phyloP scores from a whole-genome alignment of 257 asterid genomes.

The Oldenlandia corymbosa region DNA sequence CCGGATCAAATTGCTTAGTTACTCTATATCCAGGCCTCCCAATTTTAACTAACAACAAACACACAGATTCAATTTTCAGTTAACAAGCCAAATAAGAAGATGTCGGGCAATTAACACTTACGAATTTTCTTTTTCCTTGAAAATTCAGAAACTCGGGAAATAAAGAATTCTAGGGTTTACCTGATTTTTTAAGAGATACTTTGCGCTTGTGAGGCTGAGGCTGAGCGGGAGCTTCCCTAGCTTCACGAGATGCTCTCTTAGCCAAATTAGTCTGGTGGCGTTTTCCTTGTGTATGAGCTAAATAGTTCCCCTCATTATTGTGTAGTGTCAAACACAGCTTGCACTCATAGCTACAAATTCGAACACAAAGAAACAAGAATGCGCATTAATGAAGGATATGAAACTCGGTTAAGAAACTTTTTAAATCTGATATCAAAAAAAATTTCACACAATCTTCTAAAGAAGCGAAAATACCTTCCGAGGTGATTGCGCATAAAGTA shows the following conservation, averaged over 20 bases:
- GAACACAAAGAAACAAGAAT: not conserved
- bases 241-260: slow-evolving; percentile 96
- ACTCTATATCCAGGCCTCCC: slow-evolving; percentile 98
- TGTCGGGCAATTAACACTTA: too few species aligned
- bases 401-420: not conserved
- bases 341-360: slow-evolving; percentile 69
- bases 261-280: slow-evolving; percentile 99
- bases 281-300: slow-evolving; percentile 98
- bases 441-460: not conserved
- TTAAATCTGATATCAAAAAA: not conserved
- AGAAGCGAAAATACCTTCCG: slow-evolving; percentile 53
- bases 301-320: slow-evolving; percentile 96
- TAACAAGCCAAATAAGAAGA: not conserved
- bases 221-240: slow-evolving; percentile 96
- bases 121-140: too few species aligned
- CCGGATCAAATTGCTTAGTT: slow-evolving; percentile 86
- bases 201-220: slow-evolving; percentile 98
- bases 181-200: slow-evolving; percentile 56
- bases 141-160: too few species aligned
- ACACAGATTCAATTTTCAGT: not conserved
- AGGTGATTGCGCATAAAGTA: slow-evolving; percentile 98
- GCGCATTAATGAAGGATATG: not conserved
- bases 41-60: slow-evolving; percentile 60
- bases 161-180: too few species aligned
- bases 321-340: slow-evolving; percentile 91